Evolutionary conservation across 129 eudicot species (phyloP), one percentile per base, ranked within the genome.

Genomic region (Scalesia atractyloides): DNA sequence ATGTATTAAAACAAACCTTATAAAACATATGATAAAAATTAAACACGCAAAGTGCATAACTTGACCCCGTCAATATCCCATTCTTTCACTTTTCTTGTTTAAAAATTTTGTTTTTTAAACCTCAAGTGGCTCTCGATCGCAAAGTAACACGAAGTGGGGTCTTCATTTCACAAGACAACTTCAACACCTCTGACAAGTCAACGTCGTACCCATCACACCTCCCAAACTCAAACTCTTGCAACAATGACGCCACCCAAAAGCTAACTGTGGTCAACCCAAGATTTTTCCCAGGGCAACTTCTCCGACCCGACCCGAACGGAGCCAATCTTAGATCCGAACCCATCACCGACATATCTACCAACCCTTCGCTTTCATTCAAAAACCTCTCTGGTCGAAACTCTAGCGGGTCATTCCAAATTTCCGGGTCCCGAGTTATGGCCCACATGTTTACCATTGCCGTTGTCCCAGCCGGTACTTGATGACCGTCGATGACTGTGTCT

Each of bases 381-480:
- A 94, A 94, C 56, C 99, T 84, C 53, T 90, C 89, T 2, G 99
- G 99, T 70, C 79, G 66, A 67, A 95, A 95, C 6, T 61, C 63
- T 4, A 86, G 57, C 1, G 99, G 96, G 61, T 83, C 84, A 19
- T 69, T 73, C 99, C 99, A 95, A 5, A 95, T 81, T 4, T 82
- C 41, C 9, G 94, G 88, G 76, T 95, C 97, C 67, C 89, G 78
- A 12, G 76, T 64, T 50, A 95, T 90, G 73, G 97, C 99, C 96
- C 97, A 90, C 97, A 95, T 95, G 74, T 95, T 90, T 3, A 95
- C 99, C 84, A 88, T 81, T 2, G 97, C 96, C 0, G 93, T 95
- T 50, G 99, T 90, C 41, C 97, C 97, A 0, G 82, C 82, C 0
- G 96, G 83, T 56, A 95, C 79, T 64, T 77, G 71, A 74, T 74